Conservation (phyloP, 2,329 filamentous ascomycete species). For the Fusarium xyrophilum region DNA sequence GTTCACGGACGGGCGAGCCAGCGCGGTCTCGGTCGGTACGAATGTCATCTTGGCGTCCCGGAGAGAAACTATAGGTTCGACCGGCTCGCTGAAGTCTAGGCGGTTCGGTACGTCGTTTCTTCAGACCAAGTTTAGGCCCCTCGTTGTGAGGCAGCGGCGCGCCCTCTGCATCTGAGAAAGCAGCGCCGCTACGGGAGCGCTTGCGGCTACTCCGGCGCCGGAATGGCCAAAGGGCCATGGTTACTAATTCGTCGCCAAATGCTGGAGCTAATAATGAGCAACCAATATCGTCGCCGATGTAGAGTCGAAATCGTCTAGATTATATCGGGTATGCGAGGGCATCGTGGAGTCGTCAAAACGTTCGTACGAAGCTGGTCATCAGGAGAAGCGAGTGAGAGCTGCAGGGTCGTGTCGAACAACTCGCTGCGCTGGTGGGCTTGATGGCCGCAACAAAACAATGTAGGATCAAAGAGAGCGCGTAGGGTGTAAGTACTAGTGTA, state of each 20-base stretch:
- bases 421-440: conserved; percentile 34
- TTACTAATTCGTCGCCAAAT: conserved; percentile 33
- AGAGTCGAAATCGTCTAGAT: conserved; percentile 35
- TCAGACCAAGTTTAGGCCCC: conserved; percentile 42
- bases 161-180: conserved; percentile 61
- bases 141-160: conserved; percentile 47
- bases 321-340: conserved; percentile 41
- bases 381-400: conserved; percentile 28
- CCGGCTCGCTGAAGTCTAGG: conserved; percentile 56
- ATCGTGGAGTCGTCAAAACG: conserved; percentile 40
- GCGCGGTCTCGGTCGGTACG: conserved; percentile 46
- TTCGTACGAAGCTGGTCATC: conserved; percentile 40
- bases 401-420: conserved; percentile 36
- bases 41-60: conserved; percentile 63
- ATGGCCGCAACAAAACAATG: conserved; percentile 20
- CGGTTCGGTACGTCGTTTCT: conserved; percentile 55
- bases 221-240: conserved; percentile 86
- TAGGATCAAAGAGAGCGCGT: conserved; percentile 25
- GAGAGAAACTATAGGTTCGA: conserved; percentile 68
- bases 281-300: conserved; percentile 36
- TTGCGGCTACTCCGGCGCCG: conserved; percentile 74
- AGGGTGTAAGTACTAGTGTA: conserved; percentile 1
- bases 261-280: conserved; percentile 34
- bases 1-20: conserved; percentile 34
- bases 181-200: conserved; percentile 60